Conservation (phyloP, 768 basidiomycete genomes). For the Boletus pseudo-olivaceus region DNA sequence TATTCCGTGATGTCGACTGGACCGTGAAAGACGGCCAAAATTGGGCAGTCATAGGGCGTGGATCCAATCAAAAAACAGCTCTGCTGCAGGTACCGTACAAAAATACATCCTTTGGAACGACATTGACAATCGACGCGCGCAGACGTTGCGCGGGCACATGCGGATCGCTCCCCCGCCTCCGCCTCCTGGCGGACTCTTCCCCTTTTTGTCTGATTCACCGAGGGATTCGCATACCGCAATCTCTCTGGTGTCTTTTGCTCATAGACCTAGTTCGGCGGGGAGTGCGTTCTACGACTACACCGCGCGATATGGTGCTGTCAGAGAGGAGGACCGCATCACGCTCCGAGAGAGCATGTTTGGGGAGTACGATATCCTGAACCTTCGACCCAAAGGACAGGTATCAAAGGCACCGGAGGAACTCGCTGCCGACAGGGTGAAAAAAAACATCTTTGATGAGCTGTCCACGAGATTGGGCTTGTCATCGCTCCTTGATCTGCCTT, state of each 20-base stretch:
- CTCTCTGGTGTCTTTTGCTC: conserved; percentile 63
- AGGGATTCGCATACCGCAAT: conserved; percentile 50
- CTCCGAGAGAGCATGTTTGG: conserved; percentile 68
- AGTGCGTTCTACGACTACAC: conserved; percentile 91
- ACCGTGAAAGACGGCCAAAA: conserved; percentile 56
- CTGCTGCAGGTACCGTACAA: conserved; percentile 55
- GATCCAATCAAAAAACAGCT: conserved; percentile 56
- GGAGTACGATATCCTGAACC: conserved; percentile 39
- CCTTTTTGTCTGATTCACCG: conserved; percentile 49
- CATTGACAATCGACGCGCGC: background rate
- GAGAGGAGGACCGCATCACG: conserved; percentile 80
- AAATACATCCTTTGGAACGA: background rate
- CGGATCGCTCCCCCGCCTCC: conserved; percentile 61
- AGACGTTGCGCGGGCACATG: conserved; percentile 70
- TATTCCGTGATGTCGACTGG: conserved; percentile 57
- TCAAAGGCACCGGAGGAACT: conserved; percentile 24
- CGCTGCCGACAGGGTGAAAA: conserved; percentile 26
- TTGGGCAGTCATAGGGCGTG: conserved; percentile 74
- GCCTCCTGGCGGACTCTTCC: conserved; percentile 72
- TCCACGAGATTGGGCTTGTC: conserved; percentile 54
- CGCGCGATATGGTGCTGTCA: conserved; percentile 84
- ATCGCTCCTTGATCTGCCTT: conserved; percentile 72
- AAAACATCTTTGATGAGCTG: conserved; percentile 48
- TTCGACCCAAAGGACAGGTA: conserved; percentile 20
- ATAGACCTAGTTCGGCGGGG: conserved; percentile 50